Conservation (phyloP, 345 rosid genomes). For the Salix udensis region DNA sequence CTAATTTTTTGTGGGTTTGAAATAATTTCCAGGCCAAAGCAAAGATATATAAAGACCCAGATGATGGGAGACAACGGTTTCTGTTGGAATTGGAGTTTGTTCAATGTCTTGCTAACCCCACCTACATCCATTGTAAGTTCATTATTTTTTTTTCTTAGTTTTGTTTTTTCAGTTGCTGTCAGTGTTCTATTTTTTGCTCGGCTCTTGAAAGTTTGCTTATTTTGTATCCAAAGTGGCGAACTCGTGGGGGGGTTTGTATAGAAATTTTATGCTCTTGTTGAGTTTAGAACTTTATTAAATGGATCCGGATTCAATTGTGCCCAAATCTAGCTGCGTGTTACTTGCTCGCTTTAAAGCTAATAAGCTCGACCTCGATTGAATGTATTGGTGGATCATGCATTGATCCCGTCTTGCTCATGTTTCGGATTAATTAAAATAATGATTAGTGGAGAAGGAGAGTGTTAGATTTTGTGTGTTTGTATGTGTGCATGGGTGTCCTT, state of each 20-base stretch:
- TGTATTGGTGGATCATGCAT: neutral
- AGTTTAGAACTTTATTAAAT: neutral
- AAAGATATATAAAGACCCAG: constrained; percentile 69
- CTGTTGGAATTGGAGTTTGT: constrained; percentile 87
- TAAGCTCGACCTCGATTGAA: neutral
- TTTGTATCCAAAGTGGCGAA: neutral
- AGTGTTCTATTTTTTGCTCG: neutral
- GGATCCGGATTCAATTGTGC: neutral
- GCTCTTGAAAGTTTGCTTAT: neutral
- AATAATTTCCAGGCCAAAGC: constrained; percentile 18
- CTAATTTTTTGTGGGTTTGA: neutral
- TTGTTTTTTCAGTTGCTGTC: neutral
- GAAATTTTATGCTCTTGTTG: neutral
- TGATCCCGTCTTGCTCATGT: neutral
- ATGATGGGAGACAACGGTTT: constrained; percentile 84
- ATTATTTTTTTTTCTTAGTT: neutral
- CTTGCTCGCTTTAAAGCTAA: neutral
- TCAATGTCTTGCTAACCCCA: constrained; percentile 96
- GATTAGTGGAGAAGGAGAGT: neutral
- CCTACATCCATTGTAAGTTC: constrained; percentile 86
- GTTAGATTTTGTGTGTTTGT: neutral
- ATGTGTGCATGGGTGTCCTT: neutral
- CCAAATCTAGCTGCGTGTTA: neutral
- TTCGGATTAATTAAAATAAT: neutral
- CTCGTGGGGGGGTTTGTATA: neutral